phyloP scores from a whole-genome alignment of 108 stramenopile species.

The Cyclotella kingstonii region DNA sequence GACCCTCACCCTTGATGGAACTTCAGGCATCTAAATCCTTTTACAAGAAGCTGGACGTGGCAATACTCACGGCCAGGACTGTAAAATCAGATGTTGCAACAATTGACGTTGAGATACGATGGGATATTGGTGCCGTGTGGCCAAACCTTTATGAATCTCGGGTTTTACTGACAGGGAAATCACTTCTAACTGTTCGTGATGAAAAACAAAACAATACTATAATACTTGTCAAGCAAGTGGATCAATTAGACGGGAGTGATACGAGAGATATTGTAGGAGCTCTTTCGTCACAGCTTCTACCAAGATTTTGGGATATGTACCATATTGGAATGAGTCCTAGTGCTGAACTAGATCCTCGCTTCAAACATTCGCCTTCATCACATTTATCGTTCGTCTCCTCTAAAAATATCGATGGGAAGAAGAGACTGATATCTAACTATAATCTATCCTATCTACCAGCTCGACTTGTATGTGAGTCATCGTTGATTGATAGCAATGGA shows the following conservation, averaged over 20 bases:
- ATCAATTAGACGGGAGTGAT: constrained; percentile 52
- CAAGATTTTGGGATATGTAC: constrained; percentile 86
- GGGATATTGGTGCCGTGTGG: constrained; percentile 80
- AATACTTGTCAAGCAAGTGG: constrained; percentile 53
- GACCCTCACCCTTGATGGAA: constrained; percentile 57
- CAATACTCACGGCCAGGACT: constrained; percentile 55
- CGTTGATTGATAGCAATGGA: constrained; percentile 58
- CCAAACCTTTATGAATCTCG: constrained; percentile 78
- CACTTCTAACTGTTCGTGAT: constrained; percentile 35
- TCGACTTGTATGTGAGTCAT: constrained; percentile 53
- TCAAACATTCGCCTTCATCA: constrained; percentile 1
- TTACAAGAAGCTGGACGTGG: constrained; percentile 70
- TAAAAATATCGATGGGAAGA: constrained; percentile 8
- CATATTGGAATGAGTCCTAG: constrained; percentile 88
- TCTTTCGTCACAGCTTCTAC: constrained; percentile 53
- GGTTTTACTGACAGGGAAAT: constrained; percentile 61
- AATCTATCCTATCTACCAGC: constrained; percentile 62
- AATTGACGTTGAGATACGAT: constrained; percentile 41
- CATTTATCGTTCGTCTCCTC: not conserved
- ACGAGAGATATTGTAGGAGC: constrained; percentile 36
- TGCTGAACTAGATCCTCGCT: constrained; percentile 53
- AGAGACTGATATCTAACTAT: constrained; percentile 46
- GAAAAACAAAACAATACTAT: constrained; percentile 14
- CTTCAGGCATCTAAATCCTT: constrained; percentile 53
- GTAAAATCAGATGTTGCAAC: constrained; percentile 17